Percentiles rank a stretch among this genome's conserved stretches.
Evolutionary conservation across 306 rosid genomes (phyloP).

Genomic region (Cicer chorassanicum): DNA sequence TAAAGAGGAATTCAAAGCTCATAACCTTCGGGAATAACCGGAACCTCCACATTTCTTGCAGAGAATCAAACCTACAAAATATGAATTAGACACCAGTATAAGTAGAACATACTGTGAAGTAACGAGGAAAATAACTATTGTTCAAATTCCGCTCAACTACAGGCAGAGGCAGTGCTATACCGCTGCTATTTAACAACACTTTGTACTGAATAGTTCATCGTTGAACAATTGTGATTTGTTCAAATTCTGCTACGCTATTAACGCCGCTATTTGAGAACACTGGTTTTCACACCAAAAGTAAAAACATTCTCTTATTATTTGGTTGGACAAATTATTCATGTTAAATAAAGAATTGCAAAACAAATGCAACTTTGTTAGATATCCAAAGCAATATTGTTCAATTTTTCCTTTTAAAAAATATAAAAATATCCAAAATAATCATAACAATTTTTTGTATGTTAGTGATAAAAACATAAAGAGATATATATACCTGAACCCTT

Average conservation of each 20-base stretch:
- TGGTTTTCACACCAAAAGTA: not conserved
- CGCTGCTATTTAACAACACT: not conserved
- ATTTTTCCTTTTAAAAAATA: too few species aligned
- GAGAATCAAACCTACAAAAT: conserved; percentile 73
- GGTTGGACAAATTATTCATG: not conserved
- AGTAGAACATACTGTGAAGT: conserved; percentile 5
- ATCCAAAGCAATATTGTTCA: not conserved
- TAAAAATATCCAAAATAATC: not conserved
- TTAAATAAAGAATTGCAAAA: conserved; percentile 5
- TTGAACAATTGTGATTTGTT: not conserved
- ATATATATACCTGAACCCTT: conserved; percentile 85
- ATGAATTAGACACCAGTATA: conserved; percentile 35
- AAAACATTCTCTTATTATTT: not conserved
- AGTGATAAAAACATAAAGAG: conserved; percentile 12
- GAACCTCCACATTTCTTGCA: conserved; percentile 99
- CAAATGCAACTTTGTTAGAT: conserved; percentile 17
- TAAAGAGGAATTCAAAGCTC: conserved; percentile 43
- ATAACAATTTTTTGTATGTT: not conserved
- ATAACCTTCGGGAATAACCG: conserved; percentile 91
- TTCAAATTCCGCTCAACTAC: not conserved
- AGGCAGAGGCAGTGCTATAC: not conserved
- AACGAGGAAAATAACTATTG: not conserved
- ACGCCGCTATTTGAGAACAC: not conserved
- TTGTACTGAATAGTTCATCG: not conserved
- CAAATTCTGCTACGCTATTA: too few species aligned